Base-by-base conservation (phyloP, 352 stramenopile species). In the Pythium phragmitis region DNA sequence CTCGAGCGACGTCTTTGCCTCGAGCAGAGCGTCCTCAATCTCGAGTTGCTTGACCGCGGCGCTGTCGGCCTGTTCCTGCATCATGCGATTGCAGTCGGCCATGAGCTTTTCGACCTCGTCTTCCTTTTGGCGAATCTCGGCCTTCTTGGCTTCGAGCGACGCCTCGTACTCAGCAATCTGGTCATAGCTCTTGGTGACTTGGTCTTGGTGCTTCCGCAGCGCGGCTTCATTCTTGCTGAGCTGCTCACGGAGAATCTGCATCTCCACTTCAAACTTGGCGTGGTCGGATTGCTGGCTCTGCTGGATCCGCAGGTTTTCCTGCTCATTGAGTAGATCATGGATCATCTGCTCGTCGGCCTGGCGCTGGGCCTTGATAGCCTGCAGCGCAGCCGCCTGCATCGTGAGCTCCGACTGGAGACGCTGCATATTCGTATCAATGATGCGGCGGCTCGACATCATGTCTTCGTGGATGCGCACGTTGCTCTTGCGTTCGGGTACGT, bases 1-100 rank as follows among this genome's bases (percentile, higher is more conserved):
- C 70, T 95, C 86, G 17, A 95, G 71, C 54, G 86, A 91, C 36
- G 79, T 90, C 73, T 95, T 95, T 48, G 86, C 86, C 34, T 95
- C 84, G 57, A 93, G 56, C 11, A 95, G 65, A 4, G 83, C 86
- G 52, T 95, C 84, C 67, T 95, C 84, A 21, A 95, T 79, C 72
- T 95, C 84, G 9, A 95, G 56, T 60, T 92, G 86, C 76, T 93
- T 92, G 13, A 88, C 75, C 23, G 86, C 75, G 7, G 86, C 86
- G 19, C 81, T 34, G 60, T 93, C 84, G 0, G 86, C 86, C 63
- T 92, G 83, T 68, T 95, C 86, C 58, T 95, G 86, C 60, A 95
- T 73, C 77, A 93, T 88, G 56, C 84, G 86, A 46, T 91, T 87
- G 76, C 86, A 95, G 69, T 95, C 86, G 33, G 61, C 74, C 84